These are phyloP conservation scores for Teratosphaeriaceae sp. DNA, from an alignment of 2,329 filamentous ascomycete genomes.

Conservation along the genomic window DNA sequence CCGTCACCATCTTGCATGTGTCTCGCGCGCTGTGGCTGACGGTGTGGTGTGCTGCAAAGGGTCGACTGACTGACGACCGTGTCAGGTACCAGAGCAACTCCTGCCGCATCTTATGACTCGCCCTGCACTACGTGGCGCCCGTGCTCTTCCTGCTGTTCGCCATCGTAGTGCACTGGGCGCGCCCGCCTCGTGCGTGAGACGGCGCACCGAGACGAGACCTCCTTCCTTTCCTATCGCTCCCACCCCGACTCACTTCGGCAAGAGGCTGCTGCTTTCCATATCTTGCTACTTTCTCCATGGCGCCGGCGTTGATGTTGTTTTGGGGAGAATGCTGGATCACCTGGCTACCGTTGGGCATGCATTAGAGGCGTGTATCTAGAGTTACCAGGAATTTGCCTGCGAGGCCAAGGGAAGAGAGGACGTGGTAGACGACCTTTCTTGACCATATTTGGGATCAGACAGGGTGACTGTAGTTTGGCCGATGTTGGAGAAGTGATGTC, in stretches of 20 bases:
- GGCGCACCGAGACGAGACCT: too few relatives aligned
- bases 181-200: background rate
- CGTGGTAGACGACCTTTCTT: background rate
- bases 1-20: background rate
- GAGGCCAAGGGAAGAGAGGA: background rate
- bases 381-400: background rate
- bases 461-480: too few relatives aligned
- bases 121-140: constrained; percentile 24
- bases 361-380: background rate
- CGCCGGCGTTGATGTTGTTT: background rate
- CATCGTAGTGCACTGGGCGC: background rate
- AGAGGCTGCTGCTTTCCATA: background rate
- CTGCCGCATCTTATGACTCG: constrained; percentile 37
- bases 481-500: too few relatives aligned
- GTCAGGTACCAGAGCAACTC: constrained; percentile 34
- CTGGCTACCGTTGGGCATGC: background rate
- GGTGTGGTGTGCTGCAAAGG: constrained; percentile 2
- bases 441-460: too few relatives aligned
- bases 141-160: constrained; percentile 22
- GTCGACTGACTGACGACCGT: constrained; percentile 7
- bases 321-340: background rate
- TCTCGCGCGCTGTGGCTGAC: constrained; percentile 8
- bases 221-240: background rate
- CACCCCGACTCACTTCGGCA: background rate
- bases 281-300: background rate